Percentiles rank a stretch among this genome's conserved stretches.
phyloP scores from a whole-genome alignment of 345 rosid genomes.

The Abelmoschus esculentus region DNA sequence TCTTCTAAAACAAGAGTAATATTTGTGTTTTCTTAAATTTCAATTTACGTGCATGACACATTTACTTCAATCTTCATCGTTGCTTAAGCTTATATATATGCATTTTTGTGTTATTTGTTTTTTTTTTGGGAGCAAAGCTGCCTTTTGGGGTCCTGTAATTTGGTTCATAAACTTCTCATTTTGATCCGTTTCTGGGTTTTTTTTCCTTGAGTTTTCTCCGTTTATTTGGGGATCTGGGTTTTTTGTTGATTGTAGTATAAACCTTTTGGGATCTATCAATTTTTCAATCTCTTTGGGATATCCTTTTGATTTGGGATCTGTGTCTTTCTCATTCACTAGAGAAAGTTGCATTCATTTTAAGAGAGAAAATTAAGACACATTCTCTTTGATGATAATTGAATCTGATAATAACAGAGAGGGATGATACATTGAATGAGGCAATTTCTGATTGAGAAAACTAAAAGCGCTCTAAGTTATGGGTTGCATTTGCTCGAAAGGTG shows the following conservation, averaged over 20 bases:
- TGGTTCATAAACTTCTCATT: not conserved
- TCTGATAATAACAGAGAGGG: too few relatives aligned
- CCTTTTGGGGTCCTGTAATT: not conserved
- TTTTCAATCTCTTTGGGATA: too few relatives aligned
- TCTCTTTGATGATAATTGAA: too few relatives aligned
- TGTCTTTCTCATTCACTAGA: too few relatives aligned
- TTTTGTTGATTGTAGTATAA: not conserved
- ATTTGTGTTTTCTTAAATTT: too few relatives aligned
- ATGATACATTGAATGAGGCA: too few relatives aligned
- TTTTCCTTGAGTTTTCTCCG: not conserved
- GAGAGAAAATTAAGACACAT: too few relatives aligned
- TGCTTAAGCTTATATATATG: not conserved
- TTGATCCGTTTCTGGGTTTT: not conserved
- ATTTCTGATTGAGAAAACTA: too few relatives aligned
- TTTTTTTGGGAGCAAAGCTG: not conserved
- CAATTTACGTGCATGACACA: not conserved
- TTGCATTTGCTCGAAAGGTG: too few relatives aligned
- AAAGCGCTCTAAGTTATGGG: too few relatives aligned
- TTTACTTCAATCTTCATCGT: not conserved
- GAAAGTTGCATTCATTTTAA: too few relatives aligned
- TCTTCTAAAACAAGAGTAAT: not conserved
- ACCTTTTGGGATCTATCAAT: not conserved
- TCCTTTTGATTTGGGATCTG: too few relatives aligned
- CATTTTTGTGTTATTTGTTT: not conserved
- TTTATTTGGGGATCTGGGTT: constrained; percentile 15